Evolutionary conservation across 2,329 filamentous ascomycete species (phyloP), one percentile per base, ranked within the genome.

Genomic region (Metarhizium robertsii): DNA sequence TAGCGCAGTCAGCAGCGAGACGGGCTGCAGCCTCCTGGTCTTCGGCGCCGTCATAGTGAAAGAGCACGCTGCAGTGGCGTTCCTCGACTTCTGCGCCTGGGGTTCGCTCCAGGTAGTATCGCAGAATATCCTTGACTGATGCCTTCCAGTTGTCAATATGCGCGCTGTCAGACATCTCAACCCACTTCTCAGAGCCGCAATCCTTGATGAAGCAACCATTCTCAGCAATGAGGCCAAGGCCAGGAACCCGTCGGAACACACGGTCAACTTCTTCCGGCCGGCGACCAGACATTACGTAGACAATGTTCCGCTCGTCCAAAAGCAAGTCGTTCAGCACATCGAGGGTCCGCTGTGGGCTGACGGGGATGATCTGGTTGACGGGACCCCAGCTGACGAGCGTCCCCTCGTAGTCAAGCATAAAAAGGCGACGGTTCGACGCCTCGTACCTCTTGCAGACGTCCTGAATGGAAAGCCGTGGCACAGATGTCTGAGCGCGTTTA

Each of bases 261-360:
- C 86, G 83, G 62, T 96, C 90, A 38, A 96, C 84, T 65, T 96
- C 91, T 63, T 95, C 89, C 0, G 91, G 89, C 61, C 86, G 88
- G 38, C 90, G 85, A 8, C 89, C 87, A 54, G 90, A 96, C 90
- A 96, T 97, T 61, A 97, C 85, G 64, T 96, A 97, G 30, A 97
- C 87, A 1, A 85, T 84, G 65, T 97, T 97, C 58, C 81, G 83
- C 25, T 86, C 82, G 64, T 96, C 91, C 10, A 86, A 77, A 10
- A 94, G 78, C 14, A 97, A 74, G 56, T 96, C 90, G 57, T 87
- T 91, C 14, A 97, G 72, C 0, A 90, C 84, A 58, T 92, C 88
- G 50, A 95, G 79, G 0, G 92, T 91, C 32, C 90, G 86, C 73
- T 94, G 67, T 2, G 91, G 91, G 61, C 88, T 95, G 52, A 90